phyloP scores from a whole-genome alignment of 495 filamentous ascomycete genomes.

The Thozetella sp. region DNA sequence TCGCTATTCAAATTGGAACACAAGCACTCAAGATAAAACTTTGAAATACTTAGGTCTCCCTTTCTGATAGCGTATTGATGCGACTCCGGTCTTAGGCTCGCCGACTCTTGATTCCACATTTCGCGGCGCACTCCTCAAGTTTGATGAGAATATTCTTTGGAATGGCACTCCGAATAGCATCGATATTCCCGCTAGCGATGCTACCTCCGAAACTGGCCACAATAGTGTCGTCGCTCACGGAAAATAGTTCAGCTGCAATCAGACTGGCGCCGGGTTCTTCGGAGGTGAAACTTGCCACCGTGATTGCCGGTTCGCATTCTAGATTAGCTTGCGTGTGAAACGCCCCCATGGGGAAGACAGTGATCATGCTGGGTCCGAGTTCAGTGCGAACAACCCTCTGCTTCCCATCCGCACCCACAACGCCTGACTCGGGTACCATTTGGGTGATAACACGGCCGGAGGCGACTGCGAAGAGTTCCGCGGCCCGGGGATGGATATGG shows the following conservation, averaged over 20 bases:
- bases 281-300: constrained; percentile 39
- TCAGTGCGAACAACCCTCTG: constrained; percentile 27
- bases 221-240: constrained; percentile 32
- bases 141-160: constrained; percentile 20
- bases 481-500: constrained; percentile 49
- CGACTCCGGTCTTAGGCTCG: background rate
- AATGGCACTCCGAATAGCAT: constrained; percentile 31
- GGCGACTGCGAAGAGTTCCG: constrained; percentile 43
- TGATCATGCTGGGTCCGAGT: constrained; percentile 33
- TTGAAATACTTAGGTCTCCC: no score
- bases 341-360: constrained; percentile 41
- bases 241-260: constrained; percentile 26
- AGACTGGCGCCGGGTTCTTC: constrained; percentile 42
- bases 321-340: constrained; percentile 52
- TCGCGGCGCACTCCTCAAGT: constrained; percentile 13
- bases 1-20: no score
- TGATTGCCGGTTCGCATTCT: constrained; percentile 35
- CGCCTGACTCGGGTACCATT: constrained; percentile 43
- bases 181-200: constrained; percentile 32
- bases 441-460: constrained; percentile 30
- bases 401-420: constrained; percentile 5
- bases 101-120: background rate
- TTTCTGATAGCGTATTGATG: no score
- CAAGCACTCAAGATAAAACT: no score
- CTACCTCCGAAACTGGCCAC: constrained; percentile 26